phyloP scores from a whole-genome alignment of 306 rosid genomes.

The Castanopsis chinensis region DNA sequence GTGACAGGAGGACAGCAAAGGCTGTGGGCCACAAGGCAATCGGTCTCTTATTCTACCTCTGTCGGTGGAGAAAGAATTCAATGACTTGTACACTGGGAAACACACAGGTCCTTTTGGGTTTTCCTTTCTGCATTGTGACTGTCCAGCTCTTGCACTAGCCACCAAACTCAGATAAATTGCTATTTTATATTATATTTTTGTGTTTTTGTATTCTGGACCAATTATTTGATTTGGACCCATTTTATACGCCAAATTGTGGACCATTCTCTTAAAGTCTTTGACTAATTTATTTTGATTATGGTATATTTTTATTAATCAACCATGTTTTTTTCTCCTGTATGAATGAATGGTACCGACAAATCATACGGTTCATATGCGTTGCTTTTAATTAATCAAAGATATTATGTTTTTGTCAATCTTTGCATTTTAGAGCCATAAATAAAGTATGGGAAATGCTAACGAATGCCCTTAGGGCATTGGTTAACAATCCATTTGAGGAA shows the following conservation, averaged over 20 bases:
- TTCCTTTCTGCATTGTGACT: too few species aligned
- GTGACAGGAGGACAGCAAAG: neutral
- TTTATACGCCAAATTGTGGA: neutral
- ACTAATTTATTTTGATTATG: neutral
- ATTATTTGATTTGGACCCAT: neutral
- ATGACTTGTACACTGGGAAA: neutral
- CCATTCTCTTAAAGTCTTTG: too few species aligned
- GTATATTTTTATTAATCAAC: too few species aligned
- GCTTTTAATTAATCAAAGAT: too few species aligned
- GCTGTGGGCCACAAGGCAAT: neutral
- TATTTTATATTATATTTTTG: neutral
- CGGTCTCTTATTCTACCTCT: neutral
- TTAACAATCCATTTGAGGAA: too few species aligned
- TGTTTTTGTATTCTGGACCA: neutral
- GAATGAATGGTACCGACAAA: neutral
- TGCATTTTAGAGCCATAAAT: too few species aligned
- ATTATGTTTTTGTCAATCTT: too few species aligned
- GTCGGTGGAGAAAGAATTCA: constrained; percentile 1
- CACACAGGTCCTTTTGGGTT: too few species aligned
- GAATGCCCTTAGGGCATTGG: too few species aligned
- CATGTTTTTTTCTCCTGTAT: neutral
- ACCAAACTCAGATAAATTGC: neutral
- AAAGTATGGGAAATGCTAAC: too few species aligned
- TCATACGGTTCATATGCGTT: neutral
- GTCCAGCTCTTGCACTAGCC: too few species aligned